Evolutionary conservation across 495 filamentous ascomycete species (phyloP), one percentile per base, ranked within the genome.

Genomic region (Daldinia caldariorum): DNA sequence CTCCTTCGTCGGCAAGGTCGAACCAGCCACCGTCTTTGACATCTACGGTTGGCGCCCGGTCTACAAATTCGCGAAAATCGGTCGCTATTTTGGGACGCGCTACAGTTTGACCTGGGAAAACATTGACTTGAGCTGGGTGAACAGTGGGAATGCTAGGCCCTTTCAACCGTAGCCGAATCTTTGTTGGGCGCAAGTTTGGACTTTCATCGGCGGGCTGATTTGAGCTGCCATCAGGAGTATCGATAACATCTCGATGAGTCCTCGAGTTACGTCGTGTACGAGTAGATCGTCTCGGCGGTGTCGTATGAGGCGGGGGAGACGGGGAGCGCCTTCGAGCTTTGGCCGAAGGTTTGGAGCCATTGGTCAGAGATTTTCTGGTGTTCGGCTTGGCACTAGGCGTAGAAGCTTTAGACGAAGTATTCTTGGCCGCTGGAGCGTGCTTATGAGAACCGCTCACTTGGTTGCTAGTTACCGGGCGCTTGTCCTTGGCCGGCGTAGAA

Each of bases 31-130:
- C 85, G 43, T 83, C 77, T 35, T 83, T 81, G 9, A 83, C 78
- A 4, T 82, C 79, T 43, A 85, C 77, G 10, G 79, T 71, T 16
- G 76, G 75, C 1, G 84, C 81, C 61, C 81, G 69, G 18, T 78
- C 66, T 45, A 88, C 78, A 64, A 82, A 89, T 38, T 87, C 84
- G 39, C 84, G 78, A 35, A 89, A 86, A 16, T 79, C 82, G 0
- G 83, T 71, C 16, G 86, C 77, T 60, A 84, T 69, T 77, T 83
- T 79, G 29, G 80, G 66, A 54, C 81, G 79, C 65, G 76, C 12
- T 55, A 76, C 29, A 9, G 63, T 70, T 35, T 77, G 75, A 20
- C 72, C 73, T 3, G 75, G 75, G 31, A 72, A 66, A 6, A 80
- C 72, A 45, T 79, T 79, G 39, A 86, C 77, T 61, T 88, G 83